Percentiles rank a stretch among this genome's conserved stretches.
Conservation (phyloP, 306 rosid genomes). For the Pyrus bretschneideri region DNA sequence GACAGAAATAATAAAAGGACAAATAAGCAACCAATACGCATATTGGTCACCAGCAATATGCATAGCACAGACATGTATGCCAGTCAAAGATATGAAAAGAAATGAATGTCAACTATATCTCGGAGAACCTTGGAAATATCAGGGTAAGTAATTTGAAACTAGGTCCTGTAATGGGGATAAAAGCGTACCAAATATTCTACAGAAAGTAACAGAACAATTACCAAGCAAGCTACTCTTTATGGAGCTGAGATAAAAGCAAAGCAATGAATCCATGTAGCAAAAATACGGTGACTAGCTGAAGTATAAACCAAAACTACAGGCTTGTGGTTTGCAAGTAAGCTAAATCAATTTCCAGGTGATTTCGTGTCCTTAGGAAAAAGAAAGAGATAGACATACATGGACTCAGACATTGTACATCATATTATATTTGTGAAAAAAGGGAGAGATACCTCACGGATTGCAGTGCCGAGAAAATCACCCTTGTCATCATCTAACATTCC, state of each 20-base stretch:
- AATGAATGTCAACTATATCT: too few species aligned
- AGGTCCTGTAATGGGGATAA: too few species aligned
- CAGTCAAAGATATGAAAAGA: too few species aligned
- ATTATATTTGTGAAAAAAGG: not conserved
- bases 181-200: too few species aligned
- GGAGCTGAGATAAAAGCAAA: too few species aligned
- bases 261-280: too few species aligned
- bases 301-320: too few species aligned
- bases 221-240: too few species aligned
- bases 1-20: not conserved
- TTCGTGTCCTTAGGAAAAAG: constrained; percentile 8
- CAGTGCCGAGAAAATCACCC: constrained; percentile 87
- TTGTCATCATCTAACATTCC: constrained; percentile 86
- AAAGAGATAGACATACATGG: not conserved
- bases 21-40: not conserved
- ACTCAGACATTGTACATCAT: not conserved
- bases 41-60: not conserved
- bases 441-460: constrained; percentile 72
- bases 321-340: not conserved
- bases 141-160: too few species aligned
- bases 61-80: not conserved
- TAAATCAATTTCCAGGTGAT: constrained; percentile 2
- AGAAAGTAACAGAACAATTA: too few species aligned
- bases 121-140: too few species aligned
- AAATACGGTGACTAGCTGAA: too few species aligned